These are phyloP conservation scores for Phytophthora europaea DNA, from an alignment of 352 stramenopile genomes.

Conservation along the genomic window DNA sequence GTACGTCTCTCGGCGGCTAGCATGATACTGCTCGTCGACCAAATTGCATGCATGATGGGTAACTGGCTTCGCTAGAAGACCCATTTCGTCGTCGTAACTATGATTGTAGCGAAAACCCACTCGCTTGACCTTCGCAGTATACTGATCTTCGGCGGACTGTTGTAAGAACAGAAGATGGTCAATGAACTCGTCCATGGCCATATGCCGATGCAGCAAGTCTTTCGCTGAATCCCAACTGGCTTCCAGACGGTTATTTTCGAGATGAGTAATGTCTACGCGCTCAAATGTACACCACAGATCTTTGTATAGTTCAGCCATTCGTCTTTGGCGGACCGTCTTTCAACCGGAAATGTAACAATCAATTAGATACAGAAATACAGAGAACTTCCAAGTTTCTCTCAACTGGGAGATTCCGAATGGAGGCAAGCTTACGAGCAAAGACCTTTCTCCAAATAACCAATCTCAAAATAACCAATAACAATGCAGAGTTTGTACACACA, in stretches of 20 bases:
- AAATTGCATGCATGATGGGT: neutral
- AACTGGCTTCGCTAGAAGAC: neutral
- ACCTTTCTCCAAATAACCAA: too few species aligned
- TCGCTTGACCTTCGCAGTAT: neutral
- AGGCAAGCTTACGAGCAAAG: too few species aligned
- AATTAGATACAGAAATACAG: too few species aligned
- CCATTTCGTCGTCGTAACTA: conserved; percentile 7
- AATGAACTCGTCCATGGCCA: conserved; percentile 11
- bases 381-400: too few species aligned
- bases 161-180: conserved; percentile 10
- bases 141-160: conserved; percentile 9
- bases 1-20: neutral
- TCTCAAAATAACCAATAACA: too few species aligned
- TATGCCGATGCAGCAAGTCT: conserved; percentile 1
- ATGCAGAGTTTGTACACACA: too few species aligned
- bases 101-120: neutral
- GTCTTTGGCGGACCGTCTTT: too few species aligned
- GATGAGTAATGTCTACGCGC: conserved; percentile 5
- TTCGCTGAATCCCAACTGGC: conserved; percentile 11
- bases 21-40: neutral
- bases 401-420: too few species aligned
- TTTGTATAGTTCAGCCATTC: conserved; percentile 1
- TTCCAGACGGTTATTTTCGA: conserved; percentile 23
- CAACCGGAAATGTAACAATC: too few species aligned
- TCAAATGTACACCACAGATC: conserved; percentile 10